Evolutionary conservation across 148 eudicot species (phyloP).

Genomic region (Arctostaphylos glauca): DNA sequence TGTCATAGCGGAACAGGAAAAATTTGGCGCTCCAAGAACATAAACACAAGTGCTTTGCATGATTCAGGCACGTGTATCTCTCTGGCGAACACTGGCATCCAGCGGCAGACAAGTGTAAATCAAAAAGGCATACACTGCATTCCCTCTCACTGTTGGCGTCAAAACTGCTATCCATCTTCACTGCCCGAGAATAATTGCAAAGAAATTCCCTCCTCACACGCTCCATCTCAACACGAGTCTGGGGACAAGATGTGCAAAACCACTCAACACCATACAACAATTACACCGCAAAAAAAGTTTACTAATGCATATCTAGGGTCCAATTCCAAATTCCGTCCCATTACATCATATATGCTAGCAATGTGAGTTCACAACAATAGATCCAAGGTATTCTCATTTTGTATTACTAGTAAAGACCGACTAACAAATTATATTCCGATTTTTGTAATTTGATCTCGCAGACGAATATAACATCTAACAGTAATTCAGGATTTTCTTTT

Average conservation of each 20-base stretch:
- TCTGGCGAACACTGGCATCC: conserved; percentile 91
- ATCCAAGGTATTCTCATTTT: background rate
- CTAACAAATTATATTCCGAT: background rate
- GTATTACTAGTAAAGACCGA: background rate
- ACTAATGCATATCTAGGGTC: background rate
- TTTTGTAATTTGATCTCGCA: background rate
- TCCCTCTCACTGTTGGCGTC: conserved; percentile 89
- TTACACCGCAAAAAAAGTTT: background rate
- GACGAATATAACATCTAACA: background rate
- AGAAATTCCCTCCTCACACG: conserved; percentile 73
- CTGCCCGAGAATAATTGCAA: conserved; percentile 58
- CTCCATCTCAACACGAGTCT: conserved; percentile 88
- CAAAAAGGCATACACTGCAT: conserved; percentile 83
- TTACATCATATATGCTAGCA: background rate
- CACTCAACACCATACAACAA: background rate
- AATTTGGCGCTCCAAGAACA: conserved; percentile 74
- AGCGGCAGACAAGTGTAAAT: conserved; percentile 90
- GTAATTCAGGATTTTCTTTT: conserved; percentile 2
- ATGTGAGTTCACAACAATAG: background rate
- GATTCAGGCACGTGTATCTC: conserved; percentile 82
- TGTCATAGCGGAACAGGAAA: conserved; percentile 83
- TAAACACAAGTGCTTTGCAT: conserved; percentile 80
- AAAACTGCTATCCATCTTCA: conserved; percentile 85
- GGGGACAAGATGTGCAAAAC: conserved; percentile 18
- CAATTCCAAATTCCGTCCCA: conserved; percentile 8